Base-by-base conservation (phyloP, 768 basidiomycete species). In the Dioszegia hungarica region DNA sequence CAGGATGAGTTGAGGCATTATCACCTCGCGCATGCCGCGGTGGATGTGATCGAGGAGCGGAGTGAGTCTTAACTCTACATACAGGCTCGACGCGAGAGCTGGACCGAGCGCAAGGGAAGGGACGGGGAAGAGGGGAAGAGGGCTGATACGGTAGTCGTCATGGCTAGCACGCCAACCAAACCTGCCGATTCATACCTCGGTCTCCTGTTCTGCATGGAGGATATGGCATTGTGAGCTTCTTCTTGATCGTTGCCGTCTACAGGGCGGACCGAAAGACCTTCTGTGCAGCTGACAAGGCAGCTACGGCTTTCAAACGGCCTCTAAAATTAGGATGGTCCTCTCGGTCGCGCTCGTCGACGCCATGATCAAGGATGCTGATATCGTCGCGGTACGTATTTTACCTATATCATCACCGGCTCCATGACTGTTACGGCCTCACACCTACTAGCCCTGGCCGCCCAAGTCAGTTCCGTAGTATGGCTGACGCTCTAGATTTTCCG, bases 361-460 rank as follows among this genome's bases (percentile, higher is more conserved):
- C n/a, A 63, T 68, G 54, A 70, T 75, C 64, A 75, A 72, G 66
- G 74, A 75, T 49, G 58, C 62, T 6, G 74, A 75, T 53, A 70
- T 73, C 14, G 60, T 75, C 12, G 57, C 70, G 6, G 74, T 71
- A 49, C 52, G 74, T 57, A 5, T 17, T 17, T 2, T 19, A 22
- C 29, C 39, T 44, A n/a, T n/a, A n/a, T n/a, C n/a, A n/a, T n/a
- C n/a, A n/a, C n/a, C n/a, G n/a, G n/a, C n/a, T n/a, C n/a, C n/a
- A n/a, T n/a, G n/a, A n/a, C n/a, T n/a, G n/a, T n/a, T n/a, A n/a
- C n/a, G n/a, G n/a, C n/a, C n/a, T n/a, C n/a, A n/a, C n/a, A n/a
- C n/a, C n/a, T n/a, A n/a, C n/a, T n/a, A n/a, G n/a, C n/a, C n/a
- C n/a, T n/a, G n/a, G n/a, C n/a, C n/a, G n/a, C n/a, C n/a, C n/a